Percentiles rank a stretch among this genome's conserved stretches.
These are phyloP conservation scores for Irineochytrium annulatum DNA, from an alignment of 192 early-diverging fungal genomes.

Conservation along the genomic window DNA sequence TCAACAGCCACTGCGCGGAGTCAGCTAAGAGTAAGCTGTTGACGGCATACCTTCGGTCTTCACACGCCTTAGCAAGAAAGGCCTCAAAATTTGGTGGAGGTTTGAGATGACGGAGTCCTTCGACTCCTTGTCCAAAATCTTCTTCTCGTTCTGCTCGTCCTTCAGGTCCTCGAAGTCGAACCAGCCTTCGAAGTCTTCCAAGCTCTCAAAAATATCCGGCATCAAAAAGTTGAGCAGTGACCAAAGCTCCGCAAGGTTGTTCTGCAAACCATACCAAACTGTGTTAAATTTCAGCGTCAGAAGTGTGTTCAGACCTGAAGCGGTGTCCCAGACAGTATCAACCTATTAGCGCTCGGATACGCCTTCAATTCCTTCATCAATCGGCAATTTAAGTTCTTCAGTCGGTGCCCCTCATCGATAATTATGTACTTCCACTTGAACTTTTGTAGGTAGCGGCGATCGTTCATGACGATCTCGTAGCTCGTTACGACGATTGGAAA, in stretches of 20 bases:
- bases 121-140: conserved; percentile 50
- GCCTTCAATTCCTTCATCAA: conserved; percentile 81
- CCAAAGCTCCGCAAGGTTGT: conserved; percentile 93
- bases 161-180: conserved; percentile 68
- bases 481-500: conserved; percentile 88
- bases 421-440: conserved; percentile 85
- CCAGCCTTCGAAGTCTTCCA: conserved; percentile 74
- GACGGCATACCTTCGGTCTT: conserved; percentile 71
- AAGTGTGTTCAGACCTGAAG: conserved; percentile 61
- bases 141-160: conserved; percentile 60
- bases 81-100: conserved; percentile 84
- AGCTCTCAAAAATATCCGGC: conserved; percentile 91
- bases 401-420: conserved; percentile 93
- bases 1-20: conserved; percentile 69
- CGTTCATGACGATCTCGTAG: conserved; percentile 86
- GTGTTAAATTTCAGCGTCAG: not conserved
- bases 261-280: conserved; percentile 44
- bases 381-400: conserved; percentile 95
- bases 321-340: conserved; percentile 91
- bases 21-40: not conserved
- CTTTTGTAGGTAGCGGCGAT: conserved; percentile 66
- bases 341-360: conserved; percentile 77
- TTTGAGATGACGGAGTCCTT: conserved; percentile 52
- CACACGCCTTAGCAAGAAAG: conserved; percentile 85
- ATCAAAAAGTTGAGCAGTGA: conserved; percentile 90